phyloP scores from a whole-genome alignment of 2,329 filamentous ascomycete species.

The Myriosclerotinia scirpicola region DNA sequence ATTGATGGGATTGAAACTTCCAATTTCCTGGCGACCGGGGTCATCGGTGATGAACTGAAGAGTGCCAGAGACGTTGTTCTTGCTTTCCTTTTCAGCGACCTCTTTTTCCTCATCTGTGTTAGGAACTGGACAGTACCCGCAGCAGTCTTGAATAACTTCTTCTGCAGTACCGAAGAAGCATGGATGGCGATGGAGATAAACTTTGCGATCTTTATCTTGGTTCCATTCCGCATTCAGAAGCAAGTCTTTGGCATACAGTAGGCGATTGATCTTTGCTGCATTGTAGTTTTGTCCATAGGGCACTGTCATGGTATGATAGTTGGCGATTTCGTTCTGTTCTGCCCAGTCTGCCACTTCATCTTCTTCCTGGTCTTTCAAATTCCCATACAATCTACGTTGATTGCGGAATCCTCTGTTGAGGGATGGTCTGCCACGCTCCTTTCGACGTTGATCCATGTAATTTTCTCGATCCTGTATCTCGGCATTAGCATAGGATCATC shows the following conservation, averaged over 20 bases:
- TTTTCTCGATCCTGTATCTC: constrained; percentile 56
- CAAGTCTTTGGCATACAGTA: constrained; percentile 78
- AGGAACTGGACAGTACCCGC: constrained; percentile 72
- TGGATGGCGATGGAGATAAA: constrained; percentile 79
- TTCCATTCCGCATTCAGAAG: constrained; percentile 89
- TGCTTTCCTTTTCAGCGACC: constrained; percentile 67
- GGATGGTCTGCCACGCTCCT: constrained; percentile 68
- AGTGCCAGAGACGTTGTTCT: constrained; percentile 73
- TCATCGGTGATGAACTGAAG: constrained; percentile 77
- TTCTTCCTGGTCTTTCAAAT: constrained; percentile 74
- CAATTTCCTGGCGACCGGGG: constrained; percentile 72
- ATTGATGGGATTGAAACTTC: constrained; percentile 76
- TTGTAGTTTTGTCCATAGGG: constrained; percentile 63
- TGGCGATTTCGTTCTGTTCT: constrained; percentile 71
- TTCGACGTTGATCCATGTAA: constrained; percentile 68
- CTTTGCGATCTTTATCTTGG: constrained; percentile 68
- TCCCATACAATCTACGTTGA: constrained; percentile 54
- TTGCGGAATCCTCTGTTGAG: constrained; percentile 47
- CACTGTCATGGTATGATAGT: constrained; percentile 76
- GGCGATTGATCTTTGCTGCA: constrained; percentile 74
- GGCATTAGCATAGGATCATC: background rate
- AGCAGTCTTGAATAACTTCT: constrained; percentile 79
- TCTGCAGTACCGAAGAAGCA: constrained; percentile 78
- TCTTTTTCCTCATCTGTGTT: constrained; percentile 70
- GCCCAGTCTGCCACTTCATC: constrained; percentile 82